Evolutionary conservation across 306 rosid species (phyloP), one percentile per base, ranked within the genome.

Genomic region (Cicer yamashitae): DNA sequence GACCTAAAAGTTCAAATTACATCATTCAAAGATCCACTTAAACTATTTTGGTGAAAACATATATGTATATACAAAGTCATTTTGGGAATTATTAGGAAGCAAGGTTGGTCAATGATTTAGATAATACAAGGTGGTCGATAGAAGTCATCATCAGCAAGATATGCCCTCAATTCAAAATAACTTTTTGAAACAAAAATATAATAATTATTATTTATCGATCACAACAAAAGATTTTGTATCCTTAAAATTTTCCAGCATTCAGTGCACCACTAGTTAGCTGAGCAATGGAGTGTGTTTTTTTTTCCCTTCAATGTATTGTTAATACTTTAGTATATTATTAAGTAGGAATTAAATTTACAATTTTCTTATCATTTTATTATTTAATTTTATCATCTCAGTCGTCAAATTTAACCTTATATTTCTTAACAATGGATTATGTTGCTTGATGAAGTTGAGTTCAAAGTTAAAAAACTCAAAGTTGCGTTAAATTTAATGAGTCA

Each of bases 71-170:
- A 37, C 50, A 61, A 60, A 61, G 51, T 74, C 8, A 12, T 10
- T 8, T 38, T 48, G 20, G 25, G 54, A 39, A 75, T 22, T 39
- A 9, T 25, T 25, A 25, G 34, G 22, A 34, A 51, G 25, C 46
- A 65, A 76, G 56, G 46, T 66, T 66, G 67, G 73, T 30, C 14
- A 14, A 76, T 66, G 58, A 76, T 65, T 76, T 76, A 53, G 80
- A 66, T 76, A 39, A 20, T 76, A 44, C 48, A 43, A 76, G 7
- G 44, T 54, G 75, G 20, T 67, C 41, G 67, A 56, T 67, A 45
- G 40, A 67, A 66, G 38, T 76, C 71, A 61, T 25, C 78, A 61
- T 74, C 79, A 47, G 2, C 46, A 8, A 13, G 45, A 64, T 57
- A 57, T 22, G 37, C 15, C 6, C 73, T 39, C 22, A 64, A 18